These are phyloP conservation scores for Fusarium gaditjirri DNA, from an alignment of 2,329 filamentous ascomycete genomes.

Conservation along the genomic window DNA sequence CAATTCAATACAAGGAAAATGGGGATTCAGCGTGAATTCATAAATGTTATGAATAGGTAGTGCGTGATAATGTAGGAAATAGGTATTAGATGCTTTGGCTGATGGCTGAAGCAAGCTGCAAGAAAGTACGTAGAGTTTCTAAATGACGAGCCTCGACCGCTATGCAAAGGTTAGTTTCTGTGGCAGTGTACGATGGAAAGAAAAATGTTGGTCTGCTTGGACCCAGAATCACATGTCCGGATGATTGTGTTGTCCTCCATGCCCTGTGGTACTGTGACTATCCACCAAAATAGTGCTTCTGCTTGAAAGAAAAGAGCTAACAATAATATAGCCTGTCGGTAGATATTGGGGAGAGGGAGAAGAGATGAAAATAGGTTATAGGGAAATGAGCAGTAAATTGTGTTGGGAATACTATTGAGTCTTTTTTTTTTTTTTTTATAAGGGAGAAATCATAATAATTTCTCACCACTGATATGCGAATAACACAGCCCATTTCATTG, in stretches of 20 bases:
- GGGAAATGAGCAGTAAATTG: slow-evolving; percentile 16
- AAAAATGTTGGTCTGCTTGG: background rate
- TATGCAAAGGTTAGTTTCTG: background rate
- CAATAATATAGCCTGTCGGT: slow-evolving; percentile 1
- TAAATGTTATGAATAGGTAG: background rate
- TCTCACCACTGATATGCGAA: slow-evolving; percentile 23
- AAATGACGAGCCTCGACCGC: background rate
- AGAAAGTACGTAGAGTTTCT: background rate
- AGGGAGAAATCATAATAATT: background rate
- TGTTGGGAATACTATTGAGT: slow-evolving; percentile 28
- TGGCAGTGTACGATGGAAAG: background rate
- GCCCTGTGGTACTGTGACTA: background rate
- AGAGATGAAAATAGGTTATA: slow-evolving; percentile 2
- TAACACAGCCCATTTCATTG: slow-evolving; percentile 10
- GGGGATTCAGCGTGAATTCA: background rate
- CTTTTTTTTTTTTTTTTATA: background rate
- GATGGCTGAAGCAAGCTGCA: background rate
- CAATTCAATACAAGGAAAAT: background rate
- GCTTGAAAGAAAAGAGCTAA: slow-evolving; percentile 11
- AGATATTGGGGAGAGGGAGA: background rate
- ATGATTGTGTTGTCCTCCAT: slow-evolving; percentile 1
- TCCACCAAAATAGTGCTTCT: slow-evolving; percentile 21
- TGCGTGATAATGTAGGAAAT: background rate
- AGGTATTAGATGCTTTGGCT: background rate
- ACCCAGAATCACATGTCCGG: slow-evolving; percentile 28